phyloP scores from a whole-genome alignment of 1,284 basidiomycete genomes.

The Spongiforma sp. region DNA sequence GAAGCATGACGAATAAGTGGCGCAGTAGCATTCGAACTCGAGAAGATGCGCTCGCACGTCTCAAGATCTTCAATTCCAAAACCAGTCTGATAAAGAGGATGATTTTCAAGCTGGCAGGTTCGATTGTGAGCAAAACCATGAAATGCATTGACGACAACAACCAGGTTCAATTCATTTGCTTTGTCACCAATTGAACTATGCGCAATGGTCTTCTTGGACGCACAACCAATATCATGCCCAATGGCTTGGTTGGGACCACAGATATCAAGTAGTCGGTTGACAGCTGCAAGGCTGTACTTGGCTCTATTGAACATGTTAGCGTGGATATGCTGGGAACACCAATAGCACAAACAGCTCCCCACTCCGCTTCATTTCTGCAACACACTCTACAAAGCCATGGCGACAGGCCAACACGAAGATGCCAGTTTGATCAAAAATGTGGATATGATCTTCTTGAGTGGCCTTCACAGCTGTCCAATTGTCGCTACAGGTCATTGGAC shows the following conservation, averaged over 20 bases:
- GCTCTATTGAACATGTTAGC: too few species aligned
- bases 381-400: neutral
- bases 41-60: neutral
- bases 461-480: neutral
- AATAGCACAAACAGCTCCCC: too few species aligned
- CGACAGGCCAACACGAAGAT: neutral
- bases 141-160: neutral
- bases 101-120: neutral
- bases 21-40: neutral
- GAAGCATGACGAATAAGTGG: neutral
- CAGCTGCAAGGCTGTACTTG: too few species aligned
- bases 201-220: too few species aligned
- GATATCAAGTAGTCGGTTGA: too few species aligned
- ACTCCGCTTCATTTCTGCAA: neutral
- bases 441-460: neutral
- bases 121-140: neutral
- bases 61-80: neutral
- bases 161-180: neutral
- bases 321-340: too few species aligned
- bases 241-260: too few species aligned
- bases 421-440: neutral
- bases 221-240: too few species aligned
- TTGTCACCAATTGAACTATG: neutral
- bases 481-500: too few species aligned
- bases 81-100: neutral